Conservation (phyloP, 352 stramenopile genomes). For the Lagenidium giganteum region DNA sequence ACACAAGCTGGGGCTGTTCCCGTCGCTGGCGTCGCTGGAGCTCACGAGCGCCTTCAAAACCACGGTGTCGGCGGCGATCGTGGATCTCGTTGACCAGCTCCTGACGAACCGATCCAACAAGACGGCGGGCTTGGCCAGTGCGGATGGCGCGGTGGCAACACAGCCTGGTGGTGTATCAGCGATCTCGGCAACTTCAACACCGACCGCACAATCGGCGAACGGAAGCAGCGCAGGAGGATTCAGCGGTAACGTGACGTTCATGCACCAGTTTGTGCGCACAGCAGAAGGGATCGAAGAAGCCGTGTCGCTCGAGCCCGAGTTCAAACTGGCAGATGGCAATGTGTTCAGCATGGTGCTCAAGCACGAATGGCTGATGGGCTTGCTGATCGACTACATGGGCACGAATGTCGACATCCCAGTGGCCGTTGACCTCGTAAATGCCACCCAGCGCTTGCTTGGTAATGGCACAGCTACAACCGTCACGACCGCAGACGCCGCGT, state of each 20-base stretch:
- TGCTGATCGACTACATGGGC: conserved; percentile 24
- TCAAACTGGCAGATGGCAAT: no score
- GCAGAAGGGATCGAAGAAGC: conserved; percentile 22
- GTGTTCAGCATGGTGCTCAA: conserved; percentile 22
- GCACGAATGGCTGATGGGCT: conserved; percentile 32
- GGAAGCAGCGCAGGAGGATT: no score
- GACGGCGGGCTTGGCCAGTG: background rate
- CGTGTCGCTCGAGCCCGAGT: no score
- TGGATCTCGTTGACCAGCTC: conserved; percentile 38
- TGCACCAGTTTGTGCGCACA: conserved; percentile 26
- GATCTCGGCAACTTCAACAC: no score
- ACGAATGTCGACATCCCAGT: conserved; percentile 19
- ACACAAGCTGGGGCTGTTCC: background rate
- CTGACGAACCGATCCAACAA: conserved; percentile 18
- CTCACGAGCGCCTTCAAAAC: conserved; percentile 17
- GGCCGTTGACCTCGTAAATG: conserved; percentile 30
- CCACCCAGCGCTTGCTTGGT: conserved; percentile 23
- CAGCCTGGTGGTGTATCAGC: no score
- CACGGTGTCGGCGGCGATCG: conserved; percentile 21
- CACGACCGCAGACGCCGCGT: conserved; percentile 15
- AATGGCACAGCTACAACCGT: conserved; percentile 12
- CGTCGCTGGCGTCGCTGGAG: conserved; percentile 4
- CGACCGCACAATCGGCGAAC: no score
- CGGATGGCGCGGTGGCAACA: background rate
- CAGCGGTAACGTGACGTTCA: no score